These are phyloP conservation scores for Spergularia azorica DNA, from an alignment of 179 eudicot species.

Conservation along the genomic window DNA sequence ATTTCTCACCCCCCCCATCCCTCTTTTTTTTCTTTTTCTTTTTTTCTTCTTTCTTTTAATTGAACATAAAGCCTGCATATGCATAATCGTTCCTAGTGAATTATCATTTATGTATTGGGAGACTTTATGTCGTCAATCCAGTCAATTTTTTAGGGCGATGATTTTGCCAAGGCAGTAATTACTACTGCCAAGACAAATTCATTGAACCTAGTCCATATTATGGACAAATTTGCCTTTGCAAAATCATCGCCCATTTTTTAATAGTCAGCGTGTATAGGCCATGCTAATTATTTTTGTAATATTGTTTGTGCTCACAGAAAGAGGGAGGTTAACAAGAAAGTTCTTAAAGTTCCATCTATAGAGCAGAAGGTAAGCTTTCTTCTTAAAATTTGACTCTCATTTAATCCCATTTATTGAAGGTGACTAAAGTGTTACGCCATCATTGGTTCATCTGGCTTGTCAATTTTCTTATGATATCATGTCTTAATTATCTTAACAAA, in stretches of 20 bases:
- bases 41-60: background rate
- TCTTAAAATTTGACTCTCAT: background rate
- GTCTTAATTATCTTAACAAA: no score
- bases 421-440: background rate
- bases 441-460: background rate
- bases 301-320: conserved; percentile 56
- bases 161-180: no score
- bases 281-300: background rate
- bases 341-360: conserved; percentile 91
- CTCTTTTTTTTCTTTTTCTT: no score
- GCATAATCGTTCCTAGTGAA: background rate
- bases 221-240: no score
- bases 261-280: no score
- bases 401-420: background rate
- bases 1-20: background rate
- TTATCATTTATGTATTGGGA: background rate
- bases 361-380: conserved; percentile 74
- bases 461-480: background rate
- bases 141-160: no score
- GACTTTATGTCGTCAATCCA: background rate
- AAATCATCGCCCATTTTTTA: no score
- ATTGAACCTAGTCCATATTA: no score
- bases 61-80: background rate
- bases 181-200: no score
- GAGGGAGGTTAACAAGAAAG: conserved; percentile 97